Evolutionary conservation across 257 asterid species (phyloP).

Genomic region (Solanum chmielewskii): DNA sequence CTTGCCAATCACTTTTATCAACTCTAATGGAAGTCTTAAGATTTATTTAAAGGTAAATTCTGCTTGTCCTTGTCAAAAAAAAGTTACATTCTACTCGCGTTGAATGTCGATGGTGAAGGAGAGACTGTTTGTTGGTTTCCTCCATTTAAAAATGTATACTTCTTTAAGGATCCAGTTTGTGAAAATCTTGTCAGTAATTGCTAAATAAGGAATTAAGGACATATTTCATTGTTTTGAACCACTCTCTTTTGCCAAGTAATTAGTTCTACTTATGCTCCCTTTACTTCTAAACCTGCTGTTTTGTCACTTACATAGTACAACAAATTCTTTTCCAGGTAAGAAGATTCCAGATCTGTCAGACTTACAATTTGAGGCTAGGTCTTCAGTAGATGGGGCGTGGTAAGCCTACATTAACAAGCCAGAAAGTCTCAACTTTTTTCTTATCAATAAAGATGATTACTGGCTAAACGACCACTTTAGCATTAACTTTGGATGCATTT

Average conservation of each 20-base stretch:
- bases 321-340: slow-evolving; percentile 25
- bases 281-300: not conserved
- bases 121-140: not conserved
- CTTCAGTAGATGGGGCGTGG: slow-evolving; percentile 85
- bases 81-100: not conserved
- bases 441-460: not conserved
- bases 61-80: not conserved
- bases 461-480: not conserved
- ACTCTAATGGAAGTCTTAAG: not conserved
- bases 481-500: not conserved
- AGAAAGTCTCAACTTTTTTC: not conserved
- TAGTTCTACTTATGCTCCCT: not conserved
- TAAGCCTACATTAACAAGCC: slow-evolving; percentile 16
- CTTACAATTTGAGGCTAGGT: slow-evolving; percentile 78
- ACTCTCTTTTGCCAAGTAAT: not conserved
- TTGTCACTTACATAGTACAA: not conserved
- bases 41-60: not conserved
- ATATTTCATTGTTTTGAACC: not conserved
- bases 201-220: not conserved
- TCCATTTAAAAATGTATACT: not conserved
- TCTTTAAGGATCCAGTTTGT: not conserved
- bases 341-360: slow-evolving; percentile 28
- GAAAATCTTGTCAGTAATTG: not conserved
- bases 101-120: not conserved
- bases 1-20: not conserved